These are phyloP conservation scores for Conoideocrella luteorostrata DNA, from an alignment of 2,329 filamentous ascomycete genomes.

Conservation along the genomic window DNA sequence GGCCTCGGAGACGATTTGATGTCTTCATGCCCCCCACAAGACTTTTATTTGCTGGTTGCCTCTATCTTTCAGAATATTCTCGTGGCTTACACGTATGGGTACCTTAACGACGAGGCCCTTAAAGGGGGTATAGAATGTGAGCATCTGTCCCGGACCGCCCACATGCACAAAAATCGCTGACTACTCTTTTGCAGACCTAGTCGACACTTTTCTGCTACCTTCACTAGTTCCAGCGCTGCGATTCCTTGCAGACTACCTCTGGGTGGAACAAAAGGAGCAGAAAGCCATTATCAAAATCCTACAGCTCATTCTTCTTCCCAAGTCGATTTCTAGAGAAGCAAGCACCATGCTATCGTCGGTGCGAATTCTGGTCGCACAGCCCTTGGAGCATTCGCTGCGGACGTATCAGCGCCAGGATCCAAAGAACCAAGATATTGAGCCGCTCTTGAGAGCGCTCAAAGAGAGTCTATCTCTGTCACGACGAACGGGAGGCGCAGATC, in stretches of 20 bases:
- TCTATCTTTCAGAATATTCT: constrained; percentile 72
- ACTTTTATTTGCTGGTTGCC: constrained; percentile 74
- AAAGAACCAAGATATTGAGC: constrained; percentile 61
- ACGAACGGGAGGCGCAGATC: constrained; percentile 54
- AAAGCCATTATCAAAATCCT: constrained; percentile 66
- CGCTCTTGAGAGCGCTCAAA: constrained; percentile 59
- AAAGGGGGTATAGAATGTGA: constrained; percentile 71
- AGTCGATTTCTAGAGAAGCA: constrained; percentile 65
- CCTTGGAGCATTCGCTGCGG: constrained; percentile 60
- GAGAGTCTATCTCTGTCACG: constrained; percentile 52
- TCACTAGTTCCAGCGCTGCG: constrained; percentile 67
- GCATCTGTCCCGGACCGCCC: too few relatives aligned
- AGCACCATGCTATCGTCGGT: constrained; percentile 64
- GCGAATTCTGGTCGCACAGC: constrained; percentile 63
- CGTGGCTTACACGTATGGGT: constrained; percentile 58
- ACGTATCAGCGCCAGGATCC: constrained; percentile 62
- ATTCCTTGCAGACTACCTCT: constrained; percentile 65
- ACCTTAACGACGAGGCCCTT: constrained; percentile 61
- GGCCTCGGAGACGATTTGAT: constrained; percentile 75
- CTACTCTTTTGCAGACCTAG: constrained; percentile 49
- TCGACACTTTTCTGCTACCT: constrained; percentile 75
- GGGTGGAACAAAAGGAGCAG: constrained; percentile 59
- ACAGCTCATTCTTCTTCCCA: constrained; percentile 64
- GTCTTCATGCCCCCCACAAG: constrained; percentile 73
- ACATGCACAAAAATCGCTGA: neutral